Evolutionary conservation across 140 eudicot species (phyloP), one percentile per base, ranked within the genome.

Genomic region (Bidens hawaiensis): DNA sequence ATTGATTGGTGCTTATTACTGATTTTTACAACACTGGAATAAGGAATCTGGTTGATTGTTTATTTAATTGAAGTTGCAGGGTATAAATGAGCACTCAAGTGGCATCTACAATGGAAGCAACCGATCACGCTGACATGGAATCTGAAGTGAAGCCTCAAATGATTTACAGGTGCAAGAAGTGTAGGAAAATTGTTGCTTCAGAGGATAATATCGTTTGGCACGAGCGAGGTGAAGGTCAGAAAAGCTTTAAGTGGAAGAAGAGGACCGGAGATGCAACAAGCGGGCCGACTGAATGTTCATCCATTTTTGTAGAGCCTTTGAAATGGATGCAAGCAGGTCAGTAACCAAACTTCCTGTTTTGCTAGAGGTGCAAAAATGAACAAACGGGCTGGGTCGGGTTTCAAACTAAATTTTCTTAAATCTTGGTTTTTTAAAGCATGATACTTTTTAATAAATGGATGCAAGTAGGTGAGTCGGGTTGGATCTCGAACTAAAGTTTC

Each of bases 251-350:
- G 43, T 70, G 94, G 96, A 77, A 72, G 71, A 85, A 81, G 80
- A 82, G 87, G 73, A 67, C 68, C 2, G 52, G 30, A 34, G 82
- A 75, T 60, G 47, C 49, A 10, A 54, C 68, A 41, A 30, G 57
- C 12, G 75, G 70, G 30, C 71, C 64, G 26, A 83, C 78, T 0
- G 84, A 84, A 40, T 87, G 98, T 72, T 84, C 96, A 6, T 88
- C 98, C 45, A 80, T 91, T 4, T 87, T 87, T 64, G 96, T 91
- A 5, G 95, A 91, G 77, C 96, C 98, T 48, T 75, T 91, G 98
- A 87, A 87, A 68, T 91, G 98, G 98, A 91, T 91, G 96, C 79
- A 87, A 82, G 19, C 91, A 73, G 82, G 98, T 91, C 26, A 21
- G 64, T 49, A 4, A 57, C 40, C 21, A 30, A 19, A n/a, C 18